These are phyloP conservation scores for Backusella tarrabulga DNA, from an alignment of 192 early-diverging fungal genomes.

Conservation along the genomic window DNA sequence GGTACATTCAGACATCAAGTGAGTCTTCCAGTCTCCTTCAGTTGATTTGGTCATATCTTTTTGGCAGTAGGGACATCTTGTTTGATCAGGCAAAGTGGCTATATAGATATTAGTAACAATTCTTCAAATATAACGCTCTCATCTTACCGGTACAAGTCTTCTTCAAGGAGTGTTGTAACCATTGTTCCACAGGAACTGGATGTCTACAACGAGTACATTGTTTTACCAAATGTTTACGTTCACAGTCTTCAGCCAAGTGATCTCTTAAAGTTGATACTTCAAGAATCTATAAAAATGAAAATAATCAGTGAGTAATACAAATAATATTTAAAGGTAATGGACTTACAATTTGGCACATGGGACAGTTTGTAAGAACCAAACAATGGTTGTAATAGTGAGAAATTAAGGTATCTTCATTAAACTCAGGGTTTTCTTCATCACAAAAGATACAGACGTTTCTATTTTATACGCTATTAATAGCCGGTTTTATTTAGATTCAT, in stretches of 20 bases:
- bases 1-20: slow-evolving; percentile 64
- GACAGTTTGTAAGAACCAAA: slow-evolving; percentile 68
- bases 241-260: slow-evolving; percentile 67
- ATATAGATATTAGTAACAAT: neutral
- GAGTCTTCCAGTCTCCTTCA: slow-evolving; percentile 63
- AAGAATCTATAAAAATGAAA: slow-evolving; percentile 50
- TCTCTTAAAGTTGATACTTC: slow-evolving; percentile 65
- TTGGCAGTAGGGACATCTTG: slow-evolving; percentile 44
- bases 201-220: slow-evolving; percentile 47
- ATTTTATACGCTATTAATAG: neutral
- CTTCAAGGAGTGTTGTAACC: slow-evolving; percentile 24
- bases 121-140: too few relatives aligned
- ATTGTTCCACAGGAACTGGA: slow-evolving; percentile 28
- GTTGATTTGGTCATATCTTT: slow-evolving; percentile 54
- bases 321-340: neutral
- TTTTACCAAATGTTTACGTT: slow-evolving; percentile 51
- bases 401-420: slow-evolving; percentile 72
- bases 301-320: neutral
- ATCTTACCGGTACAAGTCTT: slow-evolving; percentile 21
- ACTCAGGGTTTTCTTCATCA: slow-evolving; percentile 56
- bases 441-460: slow-evolving; percentile 68
- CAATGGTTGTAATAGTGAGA: slow-evolving; percentile 77
- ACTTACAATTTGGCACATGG: slow-evolving; percentile 65
- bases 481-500: neutral
- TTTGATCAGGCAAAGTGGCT: slow-evolving; percentile 13